Conservation (phyloP, 495 filamentous ascomycete species). For the Neurospora cerealis region DNA sequence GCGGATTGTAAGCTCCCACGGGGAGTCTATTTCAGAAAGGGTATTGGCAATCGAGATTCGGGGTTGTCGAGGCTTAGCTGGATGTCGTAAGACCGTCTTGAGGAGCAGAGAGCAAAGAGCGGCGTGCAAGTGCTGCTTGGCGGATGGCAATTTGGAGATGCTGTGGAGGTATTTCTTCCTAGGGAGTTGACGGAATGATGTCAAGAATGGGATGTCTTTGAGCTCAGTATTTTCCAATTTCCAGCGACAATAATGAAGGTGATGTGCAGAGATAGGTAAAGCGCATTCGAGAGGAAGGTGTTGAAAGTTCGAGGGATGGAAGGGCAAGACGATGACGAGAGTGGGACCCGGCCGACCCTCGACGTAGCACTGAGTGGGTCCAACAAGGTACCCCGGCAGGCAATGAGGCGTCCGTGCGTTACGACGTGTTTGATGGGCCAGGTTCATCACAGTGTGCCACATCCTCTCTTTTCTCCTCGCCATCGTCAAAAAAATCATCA, state of each 20-base stretch:
- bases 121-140: neutral
- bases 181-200: neutral
- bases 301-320: neutral
- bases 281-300: neutral
- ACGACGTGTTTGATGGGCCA: neutral
- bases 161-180: neutral
- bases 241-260: neutral
- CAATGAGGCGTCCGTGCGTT: neutral
- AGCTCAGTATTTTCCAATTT: neutral
- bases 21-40: neutral
- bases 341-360: neutral
- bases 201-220: neutral
- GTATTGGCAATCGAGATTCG: neutral
- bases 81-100: neutral
- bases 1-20: neutral
- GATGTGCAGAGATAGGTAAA: neutral
- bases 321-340: neutral
- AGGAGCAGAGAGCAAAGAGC: neutral
- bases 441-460: neutral
- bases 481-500: neutral
- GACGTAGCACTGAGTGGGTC: neutral
- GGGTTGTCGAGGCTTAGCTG: neutral
- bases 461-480: neutral
- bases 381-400: neutral
- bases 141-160: neutral